These are phyloP conservation scores for Nannochloris sp. DNA, from an alignment of 139 green algal genomes.

Conservation along the genomic window DNA sequence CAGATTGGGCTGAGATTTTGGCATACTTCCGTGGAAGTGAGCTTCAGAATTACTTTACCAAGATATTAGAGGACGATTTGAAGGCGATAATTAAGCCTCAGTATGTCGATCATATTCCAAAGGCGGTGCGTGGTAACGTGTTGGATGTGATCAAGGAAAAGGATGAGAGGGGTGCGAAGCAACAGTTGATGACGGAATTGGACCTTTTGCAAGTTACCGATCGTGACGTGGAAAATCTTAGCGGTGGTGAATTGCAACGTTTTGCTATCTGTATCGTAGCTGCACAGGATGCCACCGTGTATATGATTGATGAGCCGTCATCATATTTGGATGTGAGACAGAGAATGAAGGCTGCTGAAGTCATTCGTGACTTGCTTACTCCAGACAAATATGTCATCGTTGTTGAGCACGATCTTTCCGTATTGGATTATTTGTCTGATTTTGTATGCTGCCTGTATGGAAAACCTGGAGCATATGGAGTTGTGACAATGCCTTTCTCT, in stretches of 20 bases:
- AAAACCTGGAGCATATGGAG: constrained; percentile 94
- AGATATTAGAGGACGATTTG: constrained; percentile 93
- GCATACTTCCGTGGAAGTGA: constrained; percentile 93
- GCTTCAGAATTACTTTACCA: constrained; percentile 98
- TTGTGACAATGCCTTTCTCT: constrained; percentile 95
- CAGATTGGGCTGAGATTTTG: constrained; percentile 97
- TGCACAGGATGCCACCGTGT: constrained; percentile 82
- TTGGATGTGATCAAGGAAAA: constrained; percentile 66
- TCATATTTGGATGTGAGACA: constrained; percentile 97
- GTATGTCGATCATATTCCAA: constrained; percentile 97
- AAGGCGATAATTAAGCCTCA: constrained; percentile 90
- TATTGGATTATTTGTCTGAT: constrained; percentile 99
- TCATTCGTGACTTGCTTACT: constrained; percentile 71
- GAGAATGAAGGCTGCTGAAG: constrained; percentile 85
- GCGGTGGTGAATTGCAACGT: constrained; percentile 93
- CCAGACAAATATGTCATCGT: constrained; percentile 89
- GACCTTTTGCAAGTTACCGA: constrained; percentile 66
- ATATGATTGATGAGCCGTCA: constrained; percentile 99
- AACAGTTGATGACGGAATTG: constrained; percentile 41
- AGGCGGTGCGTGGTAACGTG: constrained; percentile 87
- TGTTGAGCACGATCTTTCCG: constrained; percentile 94
- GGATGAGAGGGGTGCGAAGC: constrained; percentile 65
- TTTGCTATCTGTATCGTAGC: constrained; percentile 96
- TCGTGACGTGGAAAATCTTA: constrained; percentile 91
- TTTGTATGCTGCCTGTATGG: constrained; percentile 99